Base-by-base conservation (phyloP, 2,329 filamentous ascomycete genomes). In the Calonectria ilicicola region DNA sequence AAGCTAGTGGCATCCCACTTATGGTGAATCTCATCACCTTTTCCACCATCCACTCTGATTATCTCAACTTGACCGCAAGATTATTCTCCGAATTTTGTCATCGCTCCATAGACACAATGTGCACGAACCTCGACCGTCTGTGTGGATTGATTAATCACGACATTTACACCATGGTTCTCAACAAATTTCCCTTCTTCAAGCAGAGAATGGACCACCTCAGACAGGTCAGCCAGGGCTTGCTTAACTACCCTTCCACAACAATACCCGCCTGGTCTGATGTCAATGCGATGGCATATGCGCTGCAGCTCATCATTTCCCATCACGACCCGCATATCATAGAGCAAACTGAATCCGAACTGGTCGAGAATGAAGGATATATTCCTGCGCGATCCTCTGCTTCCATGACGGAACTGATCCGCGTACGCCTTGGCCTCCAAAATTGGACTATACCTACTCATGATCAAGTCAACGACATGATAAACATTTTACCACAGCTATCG, bases 1-100 rank as follows among this genome's bases (percentile, higher is more conserved):
- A 78, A 7, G 70, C 69, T 0, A 29, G 17, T 1, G 1, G 21
- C 1, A 32, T 78, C 2, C 63, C 74, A 1, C 12, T 78, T 0
- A 2, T 5, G 0, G 10, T 70, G 17, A 78, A 78, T 9, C 47
- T 66, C 0, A 49, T 77, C 1, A 21, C 66, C 7, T 77, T 78
- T 42, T 75, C 67, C 2, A 78, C 76, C 0, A 12, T 67, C 0
- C 69, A 69, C 12, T 70, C 70, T 0, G 58, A 74, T 4, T 58
- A 60, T 27, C 26, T 27, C 1, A 46, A 10, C 12, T 7, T 56
- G 3, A 17, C 38, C 15, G 27, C 0, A 1, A 27, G 14, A 44
- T 21, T 19, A 14, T n/a, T 44, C 3, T 1, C 5, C 1, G 3
- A 29, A 1, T 53, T 53, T 35, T 12, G 10, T 32, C 1, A 1